These are phyloP conservation scores for Kwoniella botswanensis DNA, from an alignment of 768 basidiomycete species.

Conservation along the genomic window DNA sequence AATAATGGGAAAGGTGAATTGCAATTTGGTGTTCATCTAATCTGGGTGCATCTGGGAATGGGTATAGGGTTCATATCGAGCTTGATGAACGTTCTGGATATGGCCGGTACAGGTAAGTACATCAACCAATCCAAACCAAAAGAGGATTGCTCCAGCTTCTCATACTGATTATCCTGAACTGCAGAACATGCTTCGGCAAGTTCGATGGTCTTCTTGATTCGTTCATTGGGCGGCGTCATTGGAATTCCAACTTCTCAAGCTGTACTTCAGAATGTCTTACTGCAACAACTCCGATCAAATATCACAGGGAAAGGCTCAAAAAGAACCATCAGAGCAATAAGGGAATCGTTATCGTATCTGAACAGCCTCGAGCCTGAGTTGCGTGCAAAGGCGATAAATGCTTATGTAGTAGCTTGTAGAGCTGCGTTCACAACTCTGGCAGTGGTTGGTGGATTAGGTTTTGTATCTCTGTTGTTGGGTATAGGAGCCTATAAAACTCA, in stretches of 20 bases:
- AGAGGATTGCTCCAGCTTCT: background rate
- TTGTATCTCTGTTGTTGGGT: slow-evolving; percentile 2
- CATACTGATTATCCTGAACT: background rate
- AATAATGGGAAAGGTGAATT: slow-evolving; percentile 17
- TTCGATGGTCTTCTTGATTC: slow-evolving; percentile 31
- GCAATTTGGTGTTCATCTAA: slow-evolving; percentile 21
- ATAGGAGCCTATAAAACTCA: slow-evolving; percentile 12
- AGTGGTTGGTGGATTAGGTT: slow-evolving; percentile 20
- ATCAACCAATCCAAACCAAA: no score
- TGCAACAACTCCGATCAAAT: slow-evolving; percentile 10
- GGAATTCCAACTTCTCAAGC: slow-evolving; percentile 33
- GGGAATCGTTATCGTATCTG: slow-evolving; percentile 27
- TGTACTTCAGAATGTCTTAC: slow-evolving; percentile 29
- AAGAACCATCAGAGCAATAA: slow-evolving; percentile 21
- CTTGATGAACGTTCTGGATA: slow-evolving; percentile 26
- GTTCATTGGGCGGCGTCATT: slow-evolving; percentile 28
- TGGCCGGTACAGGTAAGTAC: slow-evolving; percentile 23
- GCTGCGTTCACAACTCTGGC: slow-evolving; percentile 24
- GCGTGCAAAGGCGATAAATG: slow-evolving; percentile 5
- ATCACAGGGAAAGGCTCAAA: slow-evolving; percentile 14
- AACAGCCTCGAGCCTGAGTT: slow-evolving; percentile 8
- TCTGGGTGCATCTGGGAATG: slow-evolving; percentile 36
- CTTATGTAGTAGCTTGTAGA: slow-evolving; percentile 22
- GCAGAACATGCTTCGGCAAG: slow-evolving; percentile 34
- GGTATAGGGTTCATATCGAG: slow-evolving; percentile 36